Evolutionary conservation across 805 yeast genomes (phyloP).

Genomic region (Kluyveromyces nonfermentans): DNA sequence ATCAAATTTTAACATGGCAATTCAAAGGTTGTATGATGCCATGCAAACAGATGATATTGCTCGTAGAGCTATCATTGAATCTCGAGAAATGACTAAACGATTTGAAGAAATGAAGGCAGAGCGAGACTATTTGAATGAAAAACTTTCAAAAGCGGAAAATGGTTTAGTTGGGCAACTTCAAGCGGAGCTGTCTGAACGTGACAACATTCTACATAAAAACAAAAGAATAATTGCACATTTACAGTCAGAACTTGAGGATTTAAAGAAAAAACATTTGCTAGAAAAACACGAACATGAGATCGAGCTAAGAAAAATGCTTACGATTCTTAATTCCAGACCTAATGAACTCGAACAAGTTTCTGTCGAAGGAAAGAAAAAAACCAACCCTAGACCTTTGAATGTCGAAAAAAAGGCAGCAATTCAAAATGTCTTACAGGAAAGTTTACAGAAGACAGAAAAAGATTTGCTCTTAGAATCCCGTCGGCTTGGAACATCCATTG

Average conservation of each 20-base stretch:
- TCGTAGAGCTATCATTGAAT: constrained; percentile 56
- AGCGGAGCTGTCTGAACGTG: constrained; percentile 62
- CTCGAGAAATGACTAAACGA: constrained; percentile 42
- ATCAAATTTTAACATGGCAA: constrained; percentile 68
- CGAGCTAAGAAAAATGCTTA: constrained; percentile 64
- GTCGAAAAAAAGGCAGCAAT: constrained; percentile 22
- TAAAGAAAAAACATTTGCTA: constrained; percentile 45
- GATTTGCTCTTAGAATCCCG: constrained; percentile 33
- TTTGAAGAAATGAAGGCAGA: constrained; percentile 42
- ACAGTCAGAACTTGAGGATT: constrained; percentile 56
- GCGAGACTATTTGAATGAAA: constrained; percentile 57
- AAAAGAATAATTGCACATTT: constrained; percentile 55
- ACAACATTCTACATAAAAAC: constrained; percentile 50
- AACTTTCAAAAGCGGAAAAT: constrained; percentile 66
- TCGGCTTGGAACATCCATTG: constrained; percentile 32
- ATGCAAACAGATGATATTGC: constrained; percentile 88
- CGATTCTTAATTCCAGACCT: constrained; percentile 45
- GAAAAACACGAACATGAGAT: constrained; percentile 71
- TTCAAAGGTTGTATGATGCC: constrained; percentile 64
- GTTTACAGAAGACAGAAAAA: constrained; percentile 31
- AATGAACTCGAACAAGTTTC: constrained; percentile 3
- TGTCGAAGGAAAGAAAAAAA: constrained; percentile 11
- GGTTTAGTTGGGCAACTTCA: constrained; percentile 66
- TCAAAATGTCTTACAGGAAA: constrained; percentile 26
- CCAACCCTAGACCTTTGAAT: constrained; percentile 15